These are phyloP conservation scores for Cyberlindnera suaveolens DNA, from an alignment of 805 yeast species.

Conservation along the genomic window DNA sequence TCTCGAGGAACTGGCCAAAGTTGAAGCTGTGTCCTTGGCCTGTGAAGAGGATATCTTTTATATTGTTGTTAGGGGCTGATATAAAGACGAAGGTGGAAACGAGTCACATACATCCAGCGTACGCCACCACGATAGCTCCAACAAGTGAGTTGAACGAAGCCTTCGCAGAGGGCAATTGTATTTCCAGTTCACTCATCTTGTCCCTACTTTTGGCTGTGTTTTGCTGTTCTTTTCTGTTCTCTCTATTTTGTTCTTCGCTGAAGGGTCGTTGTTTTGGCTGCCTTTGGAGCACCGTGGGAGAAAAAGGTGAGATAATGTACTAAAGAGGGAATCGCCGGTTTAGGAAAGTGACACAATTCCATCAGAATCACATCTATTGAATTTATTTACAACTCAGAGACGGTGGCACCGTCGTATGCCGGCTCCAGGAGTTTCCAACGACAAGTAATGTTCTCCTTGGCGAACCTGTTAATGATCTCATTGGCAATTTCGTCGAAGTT, in stretches of 20 bases:
- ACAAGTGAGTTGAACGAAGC: slow-evolving; percentile 14
- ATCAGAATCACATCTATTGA: not conserved
- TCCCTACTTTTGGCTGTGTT: too few relatives aligned
- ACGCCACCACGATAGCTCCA: slow-evolving; percentile 12
- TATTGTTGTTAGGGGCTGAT: slow-evolving; percentile 1
- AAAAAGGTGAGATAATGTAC: too few relatives aligned
- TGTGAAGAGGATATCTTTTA: slow-evolving; percentile 53
- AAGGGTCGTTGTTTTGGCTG: too few relatives aligned
- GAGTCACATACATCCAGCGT: slow-evolving; percentile 22
- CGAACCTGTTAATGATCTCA: slow-evolving; percentile 66
- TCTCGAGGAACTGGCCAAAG: slow-evolving; percentile 78
- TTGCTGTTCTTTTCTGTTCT: too few relatives aligned
- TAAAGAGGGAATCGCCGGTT: too few relatives aligned
- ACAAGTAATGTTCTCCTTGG: slow-evolving; percentile 61
- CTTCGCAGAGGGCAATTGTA: slow-evolving; percentile 15
- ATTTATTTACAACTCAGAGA: slow-evolving; percentile 27
- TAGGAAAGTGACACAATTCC: not conserved
- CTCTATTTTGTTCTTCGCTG: too few relatives aligned
- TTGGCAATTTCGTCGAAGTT: slow-evolving; percentile 79
- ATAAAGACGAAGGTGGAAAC: not conserved
- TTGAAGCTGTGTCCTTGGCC: slow-evolving; percentile 91
- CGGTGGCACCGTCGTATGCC: slow-evolving; percentile 83
- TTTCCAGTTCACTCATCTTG: slow-evolving; percentile 12
- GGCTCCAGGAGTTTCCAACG: slow-evolving; percentile 79
- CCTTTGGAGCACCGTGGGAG: too few relatives aligned